Base-by-base conservation (phyloP, 345 rosid species). In the Eutrema heterophyllum region DNA sequence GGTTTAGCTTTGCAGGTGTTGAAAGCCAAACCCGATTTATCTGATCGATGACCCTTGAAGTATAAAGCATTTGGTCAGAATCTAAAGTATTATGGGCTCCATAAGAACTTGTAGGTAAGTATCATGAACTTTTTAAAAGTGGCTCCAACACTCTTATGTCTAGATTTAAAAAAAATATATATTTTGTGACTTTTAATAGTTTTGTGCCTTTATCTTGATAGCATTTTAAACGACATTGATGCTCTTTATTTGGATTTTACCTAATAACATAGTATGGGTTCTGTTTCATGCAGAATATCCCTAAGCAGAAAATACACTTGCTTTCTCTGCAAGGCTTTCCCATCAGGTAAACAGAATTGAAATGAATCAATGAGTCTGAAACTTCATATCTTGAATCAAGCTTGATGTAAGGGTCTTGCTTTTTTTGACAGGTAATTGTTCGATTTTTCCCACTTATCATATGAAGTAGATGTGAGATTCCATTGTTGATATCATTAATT, bases 221-320 rank as follows among this genome's bases (percentile, higher is more conserved):
- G n/a, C n/a, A n/a, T n/a, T n/a, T n/a, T n/a, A n/a, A n/a, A n/a
- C n/a, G n/a, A n/a, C n/a, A n/a, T n/a, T n/a, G n/a, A n/a, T n/a
- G n/a, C n/a, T n/a, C n/a, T n/a, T 16, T 67, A 18, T 67, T 43
- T 16, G 45, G 13, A 56, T 50, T 50, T 41, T 5, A 15, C 73
- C 21, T 5, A 55, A 50, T 48, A n/a, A n/a, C 51, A 11, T 6
- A 40, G 3, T 38, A 64, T 46, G 48, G 46, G 57, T 55, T 72
- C 14, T 24, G 27, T 32, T 59, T 70, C 30, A 18, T 80, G 82
- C 89, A 93, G 97, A 96, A 97, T 64, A 81, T 77, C 14, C 92
- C 86, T 13, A 90, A 90, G 70, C 97, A 89, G 73, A 92, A 92
- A 77, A 92, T 92, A 64, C 96, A 92, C 53, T 92, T 96, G 97